phyloP scores from a whole-genome alignment of 2,329 filamentous ascomycete genomes.

The Orbilia quercus region DNA sequence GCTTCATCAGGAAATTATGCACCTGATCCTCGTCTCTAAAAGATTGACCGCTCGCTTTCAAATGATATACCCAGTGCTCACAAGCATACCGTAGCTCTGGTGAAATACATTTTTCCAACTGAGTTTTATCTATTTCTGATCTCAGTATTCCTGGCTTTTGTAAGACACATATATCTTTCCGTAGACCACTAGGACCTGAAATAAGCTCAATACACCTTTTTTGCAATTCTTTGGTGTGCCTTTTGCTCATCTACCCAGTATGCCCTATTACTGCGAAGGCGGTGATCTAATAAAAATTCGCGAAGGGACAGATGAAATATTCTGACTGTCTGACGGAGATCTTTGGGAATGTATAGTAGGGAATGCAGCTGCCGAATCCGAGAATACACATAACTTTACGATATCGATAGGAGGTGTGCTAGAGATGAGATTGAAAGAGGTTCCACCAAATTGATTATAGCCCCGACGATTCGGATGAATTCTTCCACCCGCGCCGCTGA shows the following conservation, averaged over 20 bases:
- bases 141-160: slow-evolving; percentile 45
- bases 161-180: slow-evolving; percentile 60
- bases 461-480: slow-evolving; percentile 15
- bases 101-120: slow-evolving; percentile 60
- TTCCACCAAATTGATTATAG: slow-evolving; percentile 6
- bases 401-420: neutral
- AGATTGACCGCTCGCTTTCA: slow-evolving; percentile 59
- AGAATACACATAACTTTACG: neutral
- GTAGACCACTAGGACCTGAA: slow-evolving; percentile 56
- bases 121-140: neutral
- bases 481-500: slow-evolving; percentile 3
- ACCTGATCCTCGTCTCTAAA: slow-evolving; percentile 60
- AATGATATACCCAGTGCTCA: slow-evolving; percentile 61
- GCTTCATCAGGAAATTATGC: slow-evolving; percentile 61
- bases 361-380: slow-evolving; percentile 6
- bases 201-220: slow-evolving; percentile 18
- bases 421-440: slow-evolving; percentile 8
- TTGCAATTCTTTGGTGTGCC: slow-evolving; percentile 62
- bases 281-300: slow-evolving; percentile 11
- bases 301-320: slow-evolving; percentile 33
- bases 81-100: slow-evolving; percentile 62
- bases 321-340: neutral
- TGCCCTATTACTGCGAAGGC: neutral
- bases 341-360: slow-evolving; percentile 10
- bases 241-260: slow-evolving; percentile 30